Evolutionary conservation across 2,329 filamentous ascomycete species (phyloP), one percentile per base, ranked within the genome.

Genomic region (Lachnellula suecica): DNA sequence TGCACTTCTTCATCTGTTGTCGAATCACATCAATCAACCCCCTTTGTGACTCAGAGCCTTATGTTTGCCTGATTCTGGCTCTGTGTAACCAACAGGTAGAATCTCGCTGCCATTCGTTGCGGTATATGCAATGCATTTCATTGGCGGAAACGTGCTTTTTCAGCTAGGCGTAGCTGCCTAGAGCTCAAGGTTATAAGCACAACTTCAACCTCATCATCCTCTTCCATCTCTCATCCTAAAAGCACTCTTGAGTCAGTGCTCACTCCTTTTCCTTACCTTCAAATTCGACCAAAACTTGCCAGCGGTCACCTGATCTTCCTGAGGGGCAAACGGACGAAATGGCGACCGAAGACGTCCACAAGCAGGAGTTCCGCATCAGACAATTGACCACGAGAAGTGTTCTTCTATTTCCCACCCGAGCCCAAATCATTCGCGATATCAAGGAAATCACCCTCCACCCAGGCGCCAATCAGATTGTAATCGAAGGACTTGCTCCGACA

Each of bases 341-440:
- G 63, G 54, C 57, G 13, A 37, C 50, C 47, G 52, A 59, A 48
- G 38, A 44, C 13, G 57, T 62, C 27, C 64, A 68, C 45, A 68
- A 67, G 52, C 69, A 79, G 52, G 73, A 80, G 53, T 84, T 83
- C 65, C 74, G 75, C 27, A 67, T 87, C 55, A 76, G 78, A 40
- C 76, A 84, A 44, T 70, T 87, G 25, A 63, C 71, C 8, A 87
- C 85, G 29, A 79, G 79, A 45, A 79, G 78, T 0, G 83, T 89
- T 15, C 83, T 79, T 0, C 74, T 89, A 37, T 87, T 85, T 53
- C 84, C 84, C 0, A 72, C 73, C 2, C 72, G 79, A 56, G 85
- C 84, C 1, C 83, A 84, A 44, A 68, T 88, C 25, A 74, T 79
- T 11, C 77, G 84, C 23, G 80, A 85, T 48, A 77, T 88, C 63